phyloP scores from a whole-genome alignment of 1,284 basidiomycete species.

The Neonothopanus nambi region DNA sequence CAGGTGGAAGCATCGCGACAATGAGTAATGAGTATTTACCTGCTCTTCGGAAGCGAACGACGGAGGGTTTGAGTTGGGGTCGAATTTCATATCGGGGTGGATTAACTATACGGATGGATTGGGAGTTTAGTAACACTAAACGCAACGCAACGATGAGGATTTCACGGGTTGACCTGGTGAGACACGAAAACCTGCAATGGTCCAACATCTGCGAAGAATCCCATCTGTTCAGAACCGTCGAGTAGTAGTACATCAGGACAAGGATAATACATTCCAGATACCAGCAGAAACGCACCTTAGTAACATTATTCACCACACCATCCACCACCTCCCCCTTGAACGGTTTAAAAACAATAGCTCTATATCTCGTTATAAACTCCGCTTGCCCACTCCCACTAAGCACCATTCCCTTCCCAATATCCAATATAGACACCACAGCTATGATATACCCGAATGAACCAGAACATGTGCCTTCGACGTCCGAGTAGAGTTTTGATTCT shows the following conservation, averaged over 20 bases:
- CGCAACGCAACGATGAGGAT: slow-evolving; percentile 8
- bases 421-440: slow-evolving; percentile 87
- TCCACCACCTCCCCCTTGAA: slow-evolving; percentile 99
- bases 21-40: slow-evolving; percentile 38
- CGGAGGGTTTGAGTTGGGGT: slow-evolving; percentile 90
- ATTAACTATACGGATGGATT: slow-evolving; percentile 63
- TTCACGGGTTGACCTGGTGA: slow-evolving; percentile 66
- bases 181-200: slow-evolving; percentile 92
- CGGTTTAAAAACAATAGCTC: slow-evolving; percentile 95
- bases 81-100: slow-evolving; percentile 90
- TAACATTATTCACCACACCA: slow-evolving; percentile 94
- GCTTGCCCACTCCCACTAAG: slow-evolving; percentile 92
- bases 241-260: too few relatives aligned
- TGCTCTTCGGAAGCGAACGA: slow-evolving; percentile 90
- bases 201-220: slow-evolving; percentile 96
- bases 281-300: slow-evolving; percentile 70
- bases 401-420: slow-evolving; percentile 91
- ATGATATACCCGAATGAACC: slow-evolving; percentile 98
- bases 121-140: slow-evolving; percentile 18
- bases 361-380: slow-evolving; percentile 88
- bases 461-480: slow-evolving; percentile 97
- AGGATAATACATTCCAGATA: background rate
- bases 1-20: slow-evolving; percentile 1
- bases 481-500: slow-evolving; percentile 89
- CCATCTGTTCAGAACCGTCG: slow-evolving; percentile 67